These are phyloP conservation scores for Pseudocercospora cruenta DNA, from an alignment of 2,329 filamentous ascomycete genomes.

Conservation along the genomic window DNA sequence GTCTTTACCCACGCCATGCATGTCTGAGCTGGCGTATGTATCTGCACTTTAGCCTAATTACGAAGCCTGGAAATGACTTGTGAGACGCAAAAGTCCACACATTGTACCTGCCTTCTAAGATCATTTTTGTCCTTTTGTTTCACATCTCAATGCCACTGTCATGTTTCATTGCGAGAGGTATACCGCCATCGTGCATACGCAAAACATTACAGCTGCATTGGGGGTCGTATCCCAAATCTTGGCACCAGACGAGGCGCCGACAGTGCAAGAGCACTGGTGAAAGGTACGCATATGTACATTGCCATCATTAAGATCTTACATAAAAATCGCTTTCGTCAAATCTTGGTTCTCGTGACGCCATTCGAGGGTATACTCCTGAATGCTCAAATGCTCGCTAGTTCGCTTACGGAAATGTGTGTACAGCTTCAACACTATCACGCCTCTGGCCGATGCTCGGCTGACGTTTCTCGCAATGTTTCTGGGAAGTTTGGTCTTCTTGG, in stretches of 20 bases:
- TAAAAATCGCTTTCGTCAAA: conserved; percentile 21
- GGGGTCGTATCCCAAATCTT: not conserved
- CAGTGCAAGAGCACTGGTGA: not conserved
- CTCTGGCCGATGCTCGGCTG: conserved; percentile 16
- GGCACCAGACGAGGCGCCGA: not conserved
- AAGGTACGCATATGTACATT: not conserved
- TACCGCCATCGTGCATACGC: not conserved
- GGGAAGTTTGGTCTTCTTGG: conserved; percentile 20
- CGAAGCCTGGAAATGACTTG: conserved; percentile 7
- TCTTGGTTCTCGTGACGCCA: conserved; percentile 22
- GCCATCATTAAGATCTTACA: conserved; percentile 3
- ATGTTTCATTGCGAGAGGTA: not conserved
- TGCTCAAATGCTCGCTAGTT: conserved; percentile 3
- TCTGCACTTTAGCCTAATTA: conserved; percentile 1
- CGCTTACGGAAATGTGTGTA: not conserved
- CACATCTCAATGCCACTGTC: not conserved
- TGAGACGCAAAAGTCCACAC: conserved; percentile 5
- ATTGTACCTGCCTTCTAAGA: not conserved
- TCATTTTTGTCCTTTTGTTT: not conserved
- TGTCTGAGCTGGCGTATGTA: not conserved
- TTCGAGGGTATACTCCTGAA: not conserved
- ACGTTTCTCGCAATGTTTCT: conserved; percentile 19
- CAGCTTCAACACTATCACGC: conserved; percentile 3
- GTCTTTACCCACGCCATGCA: not conserved
- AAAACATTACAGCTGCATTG: not conserved